Evolutionary conservation across 345 rosid genomes (phyloP).

Genomic region (Boechera divaricarpa): DNA sequence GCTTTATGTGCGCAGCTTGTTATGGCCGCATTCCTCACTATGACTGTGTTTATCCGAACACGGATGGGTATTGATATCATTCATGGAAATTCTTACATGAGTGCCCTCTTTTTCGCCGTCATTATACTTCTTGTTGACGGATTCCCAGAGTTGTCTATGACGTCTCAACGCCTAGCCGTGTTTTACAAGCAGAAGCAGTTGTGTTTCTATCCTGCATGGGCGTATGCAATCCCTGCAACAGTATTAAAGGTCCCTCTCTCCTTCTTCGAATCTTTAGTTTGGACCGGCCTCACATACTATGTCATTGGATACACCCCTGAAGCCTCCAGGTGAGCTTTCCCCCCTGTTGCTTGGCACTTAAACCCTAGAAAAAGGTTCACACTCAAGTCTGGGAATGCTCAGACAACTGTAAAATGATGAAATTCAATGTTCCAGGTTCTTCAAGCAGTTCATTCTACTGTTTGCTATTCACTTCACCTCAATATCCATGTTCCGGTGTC

Average conservation of each 20-base stretch:
- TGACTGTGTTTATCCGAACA: constrained; percentile 73
- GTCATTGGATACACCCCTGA: constrained; percentile 82
- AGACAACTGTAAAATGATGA: constrained; percentile 6
- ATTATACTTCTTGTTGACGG: constrained; percentile 72
- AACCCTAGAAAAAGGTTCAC: not conserved
- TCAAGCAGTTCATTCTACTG: constrained; percentile 66
- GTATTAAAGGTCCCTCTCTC: constrained; percentile 82
- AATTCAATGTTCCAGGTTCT: constrained; percentile 56
- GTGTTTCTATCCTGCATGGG: constrained; percentile 88
- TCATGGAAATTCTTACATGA: constrained; percentile 75
- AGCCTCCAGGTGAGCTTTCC: constrained; percentile 58
- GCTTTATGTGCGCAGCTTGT: constrained; percentile 56
- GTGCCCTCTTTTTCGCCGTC: constrained; percentile 67
- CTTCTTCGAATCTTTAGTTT: constrained; percentile 59
- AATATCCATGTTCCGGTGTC: constrained; percentile 71
- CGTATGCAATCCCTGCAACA: constrained; percentile 83
- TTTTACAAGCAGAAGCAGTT: constrained; percentile 93
- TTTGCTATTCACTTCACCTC: constrained; percentile 67
- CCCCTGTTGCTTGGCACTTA: not conserved
- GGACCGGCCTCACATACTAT: constrained; percentile 76
- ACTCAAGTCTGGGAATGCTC: constrained; percentile 6
- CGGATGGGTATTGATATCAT: constrained; percentile 66
- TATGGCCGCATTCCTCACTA: constrained; percentile 55
- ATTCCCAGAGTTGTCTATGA: constrained; percentile 77
- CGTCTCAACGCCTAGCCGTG: constrained; percentile 77